phyloP scores from a whole-genome alignment of 768 basidiomycete species.

The Termitomyces heimii region DNA sequence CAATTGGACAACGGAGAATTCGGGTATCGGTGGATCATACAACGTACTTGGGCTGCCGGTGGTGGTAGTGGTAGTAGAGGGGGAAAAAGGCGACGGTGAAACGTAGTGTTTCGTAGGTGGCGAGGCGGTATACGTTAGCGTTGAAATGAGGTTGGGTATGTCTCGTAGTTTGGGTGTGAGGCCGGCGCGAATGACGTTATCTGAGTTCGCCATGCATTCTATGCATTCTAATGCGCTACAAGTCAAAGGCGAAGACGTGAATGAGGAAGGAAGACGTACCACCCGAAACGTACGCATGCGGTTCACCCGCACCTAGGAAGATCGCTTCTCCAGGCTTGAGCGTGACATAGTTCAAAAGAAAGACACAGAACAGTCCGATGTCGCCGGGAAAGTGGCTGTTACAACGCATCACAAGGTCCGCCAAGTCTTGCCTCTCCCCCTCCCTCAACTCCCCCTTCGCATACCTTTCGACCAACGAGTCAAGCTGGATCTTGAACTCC shows the following conservation, averaged over 20 bases:
- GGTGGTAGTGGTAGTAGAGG: constrained; percentile 11
- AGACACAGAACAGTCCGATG: constrained; percentile 65
- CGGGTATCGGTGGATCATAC: constrained; percentile 90
- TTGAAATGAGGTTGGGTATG: constrained; percentile 81
- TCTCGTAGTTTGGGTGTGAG: constrained; percentile 96
- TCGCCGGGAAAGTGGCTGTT: constrained; percentile 84
- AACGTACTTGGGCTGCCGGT: constrained; percentile 33
- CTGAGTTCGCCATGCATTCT: constrained; percentile 98
- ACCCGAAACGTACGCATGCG: constrained; percentile 93
- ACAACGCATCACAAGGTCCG: constrained; percentile 57
- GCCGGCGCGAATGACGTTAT: constrained; percentile 98
- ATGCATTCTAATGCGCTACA: constrained; percentile 48
- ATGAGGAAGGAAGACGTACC: constrained; percentile 40
- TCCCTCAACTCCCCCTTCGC: constrained; percentile 29
- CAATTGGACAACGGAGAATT: constrained; percentile 82
- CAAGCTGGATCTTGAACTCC: constrained; percentile 48
- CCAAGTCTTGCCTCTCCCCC: constrained; percentile 38
- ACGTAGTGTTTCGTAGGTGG: constrained; percentile 68
- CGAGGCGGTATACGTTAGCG: constrained; percentile 80
- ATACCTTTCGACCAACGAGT: constrained; percentile 59
- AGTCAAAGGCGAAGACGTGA: background rate
- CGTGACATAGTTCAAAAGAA: constrained; percentile 69
- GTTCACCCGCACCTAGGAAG: constrained; percentile 93
- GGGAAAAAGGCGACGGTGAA: constrained; percentile 43
- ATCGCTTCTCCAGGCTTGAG: constrained; percentile 85